These are phyloP conservation scores for Rhododendron kiyosumense DNA, from an alignment of 148 eudicot species.

Conservation along the genomic window DNA sequence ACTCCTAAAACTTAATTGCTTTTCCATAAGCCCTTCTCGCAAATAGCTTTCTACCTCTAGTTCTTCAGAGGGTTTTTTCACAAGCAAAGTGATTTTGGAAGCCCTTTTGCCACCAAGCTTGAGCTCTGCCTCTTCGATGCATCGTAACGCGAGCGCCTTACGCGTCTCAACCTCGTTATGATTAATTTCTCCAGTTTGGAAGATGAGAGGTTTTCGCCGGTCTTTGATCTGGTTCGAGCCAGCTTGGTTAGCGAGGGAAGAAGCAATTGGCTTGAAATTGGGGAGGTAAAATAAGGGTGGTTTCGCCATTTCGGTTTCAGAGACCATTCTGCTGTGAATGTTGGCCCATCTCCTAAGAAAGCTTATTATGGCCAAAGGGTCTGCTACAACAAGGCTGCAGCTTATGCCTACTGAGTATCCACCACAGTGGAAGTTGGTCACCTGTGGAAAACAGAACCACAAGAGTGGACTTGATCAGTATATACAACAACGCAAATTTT, in stretches of 20 bases:
- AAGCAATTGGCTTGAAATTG: conserved; percentile 8
- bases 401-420: conserved; percentile 52
- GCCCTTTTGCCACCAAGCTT: conserved; percentile 21
- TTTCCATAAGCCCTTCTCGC: conserved; percentile 8
- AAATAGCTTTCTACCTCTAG: conserved; percentile 13
- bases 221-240: background rate
- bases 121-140: conserved; percentile 30
- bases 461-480: background rate
- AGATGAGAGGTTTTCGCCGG: conserved; percentile 21
- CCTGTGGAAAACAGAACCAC: conserved; percentile 22
- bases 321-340: conserved; percentile 23
- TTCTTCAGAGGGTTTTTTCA: conserved; percentile 16
- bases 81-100: conserved; percentile 18
- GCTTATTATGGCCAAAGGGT: conserved; percentile 33
- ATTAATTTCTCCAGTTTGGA: conserved; percentile 7
- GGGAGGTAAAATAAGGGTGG: conserved; percentile 29
- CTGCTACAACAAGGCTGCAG: conserved; percentile 43
- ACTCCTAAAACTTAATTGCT: background rate
- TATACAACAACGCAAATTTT: background rate
- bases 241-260: background rate
- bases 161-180: background rate
- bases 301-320: conserved; percentile 11
- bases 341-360: conserved; percentile 42
- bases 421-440: conserved; percentile 50
- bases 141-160: conserved; percentile 17